Percentiles rank a stretch among this genome's conserved stretches.
phyloP scores from a whole-genome alignment of 176 grass and related monocot species.

The bread wheat (Triticum aestivum) region IWGSC_CS_RefSeq_v2.1 NC_057813.1:161023741-161024240 shows the following conservation, averaged over 20 bases:
- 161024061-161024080: slow-evolving; percentile 44
- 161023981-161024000: slow-evolving; percentile 51
- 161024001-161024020: slow-evolving; percentile 42
- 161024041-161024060: slow-evolving; percentile 24
- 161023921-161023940: slow-evolving; percentile 81
- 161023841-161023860: slow-evolving; percentile 21
- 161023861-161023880: slow-evolving; percentile 22
- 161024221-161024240: not conserved
- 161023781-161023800: slow-evolving; percentile 43
- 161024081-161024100: slow-evolving; percentile 80
- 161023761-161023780: slow-evolving; percentile 28
- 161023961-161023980: slow-evolving; percentile 65
- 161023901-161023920: slow-evolving; percentile 56
- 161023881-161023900: slow-evolving; percentile 35
- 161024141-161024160: not conserved
- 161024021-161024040: slow-evolving; percentile 55
- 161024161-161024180: not conserved
- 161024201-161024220: not conserved
- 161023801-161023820: not conserved
- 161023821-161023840: slow-evolving; percentile 51
- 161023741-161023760: not conserved
- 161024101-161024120: slow-evolving; percentile 74
- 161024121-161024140: slow-evolving; percentile 17
- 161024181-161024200: not conserved
- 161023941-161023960: slow-evolving; percentile 57